Conservation (phyloP, 2,329 filamentous ascomycete species). For the Trichoderma oligosporum region DNA sequence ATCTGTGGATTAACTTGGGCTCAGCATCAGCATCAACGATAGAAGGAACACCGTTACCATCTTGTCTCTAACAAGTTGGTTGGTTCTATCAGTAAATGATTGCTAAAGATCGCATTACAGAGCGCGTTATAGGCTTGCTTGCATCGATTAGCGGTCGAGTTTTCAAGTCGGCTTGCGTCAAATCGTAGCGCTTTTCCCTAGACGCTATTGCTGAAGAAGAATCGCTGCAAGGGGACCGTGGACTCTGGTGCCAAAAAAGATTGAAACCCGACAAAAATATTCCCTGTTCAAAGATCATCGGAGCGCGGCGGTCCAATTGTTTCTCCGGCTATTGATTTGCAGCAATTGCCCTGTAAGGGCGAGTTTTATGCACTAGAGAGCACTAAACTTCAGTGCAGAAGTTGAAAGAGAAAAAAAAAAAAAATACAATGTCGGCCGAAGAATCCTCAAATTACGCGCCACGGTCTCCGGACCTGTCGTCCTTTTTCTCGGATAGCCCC, state of each 20-base stretch:
- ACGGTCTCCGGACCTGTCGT: conserved; percentile 57
- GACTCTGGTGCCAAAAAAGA: background rate
- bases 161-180: background rate
- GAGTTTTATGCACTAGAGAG: conserved; percentile 13
- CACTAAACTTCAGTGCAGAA: conserved; percentile 10
- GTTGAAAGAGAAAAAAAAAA: conserved; percentile 23
- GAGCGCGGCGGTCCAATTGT: conserved; percentile 6
- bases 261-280: background rate
- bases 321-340: conserved; percentile 2
- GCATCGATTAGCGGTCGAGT: background rate
- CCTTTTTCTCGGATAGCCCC: conserved; percentile 45
- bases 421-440: conserved; percentile 51
- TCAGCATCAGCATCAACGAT: background rate
- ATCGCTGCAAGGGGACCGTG: background rate
- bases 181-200: background rate
- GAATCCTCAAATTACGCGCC: conserved; percentile 49
- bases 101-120: background rate
- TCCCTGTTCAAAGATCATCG: conserved; percentile 1
- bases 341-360: conserved; percentile 5
- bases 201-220: conserved; percentile 4
- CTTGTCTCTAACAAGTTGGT: background rate
- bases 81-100: background rate
- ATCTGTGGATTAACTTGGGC: background rate
- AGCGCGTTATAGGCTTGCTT: background rate
- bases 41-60: background rate